Base-by-base conservation (phyloP, 148 eudicot genomes). In the Salicornia ramosissima region DNA sequence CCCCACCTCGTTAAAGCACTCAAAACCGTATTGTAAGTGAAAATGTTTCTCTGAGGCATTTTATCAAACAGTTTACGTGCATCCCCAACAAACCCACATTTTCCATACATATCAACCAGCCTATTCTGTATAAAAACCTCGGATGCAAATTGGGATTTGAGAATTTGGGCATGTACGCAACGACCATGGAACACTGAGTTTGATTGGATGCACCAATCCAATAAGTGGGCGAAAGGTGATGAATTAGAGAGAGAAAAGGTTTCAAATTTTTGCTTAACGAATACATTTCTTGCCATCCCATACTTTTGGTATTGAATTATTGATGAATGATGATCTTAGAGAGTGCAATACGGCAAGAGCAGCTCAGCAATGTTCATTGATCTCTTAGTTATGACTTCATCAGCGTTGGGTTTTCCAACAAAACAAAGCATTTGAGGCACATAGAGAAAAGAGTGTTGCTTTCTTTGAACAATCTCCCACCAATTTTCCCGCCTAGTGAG, bases 111-210 rank as follows among this genome's bases (percentile, higher is more conserved):
- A 28, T 86, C 90, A 43, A 91, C 84, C 64, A 91, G 76, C 75
- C 91, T 82, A 75, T 91, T 88, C 69, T 86, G 86, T 70, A 91
- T 91, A 72, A 85, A 91, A 46, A 85, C 73, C 78, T 91, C 94
- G 2, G 71, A 26, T 13, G 47, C 67, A 57, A 88, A 91, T 14
- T 71, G 88, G 74, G 97, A 45, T 65, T 88, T 88, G 71, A 87
- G 71, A 33, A 91, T 79, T 8, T 56, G 80, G n/a, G 85, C 89
- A 69, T 91, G 97, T 22, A 85, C 69, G 4, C 78, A 71, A 16
- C 75, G 80, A 6, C 78, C 79, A 62, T 78, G 81, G 2, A 47
- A 68, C 18, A 79, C 28, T 0, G 96, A 86, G 71, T 83, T 93
- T 30, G 91, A 82, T 46, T 51, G 78, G 68, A 85, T 77, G 76